These are phyloP conservation scores for Mangifera indica DNA, from an alignment of 345 rosid species.

Conservation along the genomic window DNA sequence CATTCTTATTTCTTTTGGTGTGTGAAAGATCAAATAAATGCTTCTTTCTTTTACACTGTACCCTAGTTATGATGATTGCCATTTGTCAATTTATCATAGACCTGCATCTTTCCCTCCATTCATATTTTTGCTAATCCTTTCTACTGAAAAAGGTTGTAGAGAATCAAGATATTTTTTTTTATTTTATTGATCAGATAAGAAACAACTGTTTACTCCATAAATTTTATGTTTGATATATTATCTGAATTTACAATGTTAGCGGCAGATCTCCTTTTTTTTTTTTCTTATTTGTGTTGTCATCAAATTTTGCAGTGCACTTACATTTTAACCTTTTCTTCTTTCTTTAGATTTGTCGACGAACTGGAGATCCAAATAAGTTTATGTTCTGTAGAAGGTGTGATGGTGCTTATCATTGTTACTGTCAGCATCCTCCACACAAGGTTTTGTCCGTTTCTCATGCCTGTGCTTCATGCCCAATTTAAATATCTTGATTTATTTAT, in stretches of 20 bases:
- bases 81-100: neutral
- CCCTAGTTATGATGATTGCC: neutral
- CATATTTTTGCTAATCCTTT: neutral
- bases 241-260: neutral
- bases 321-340: conserved; percentile 12
- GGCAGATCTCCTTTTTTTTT: neutral
- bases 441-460: conserved; percentile 38
- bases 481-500: conserved; percentile 13
- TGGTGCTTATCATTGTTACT: conserved; percentile 95
- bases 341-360: conserved; percentile 75
- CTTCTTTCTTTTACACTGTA: neutral
- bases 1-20: neutral
- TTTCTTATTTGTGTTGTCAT: neutral
- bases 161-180: neutral
- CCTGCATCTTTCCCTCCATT: neutral
- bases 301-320: conserved; percentile 3
- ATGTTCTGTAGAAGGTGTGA: conserved; percentile 98
- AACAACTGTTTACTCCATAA: neutral
- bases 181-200: neutral
- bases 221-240: neutral
- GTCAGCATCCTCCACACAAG: conserved; percentile 99
- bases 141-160: neutral
- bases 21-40: neutral
- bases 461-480: conserved; percentile 19
- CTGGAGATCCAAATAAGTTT: conserved; percentile 93